phyloP scores from a whole-genome alignment of 768 basidiomycete genomes.

The Macrocybe gigantea region DNA sequence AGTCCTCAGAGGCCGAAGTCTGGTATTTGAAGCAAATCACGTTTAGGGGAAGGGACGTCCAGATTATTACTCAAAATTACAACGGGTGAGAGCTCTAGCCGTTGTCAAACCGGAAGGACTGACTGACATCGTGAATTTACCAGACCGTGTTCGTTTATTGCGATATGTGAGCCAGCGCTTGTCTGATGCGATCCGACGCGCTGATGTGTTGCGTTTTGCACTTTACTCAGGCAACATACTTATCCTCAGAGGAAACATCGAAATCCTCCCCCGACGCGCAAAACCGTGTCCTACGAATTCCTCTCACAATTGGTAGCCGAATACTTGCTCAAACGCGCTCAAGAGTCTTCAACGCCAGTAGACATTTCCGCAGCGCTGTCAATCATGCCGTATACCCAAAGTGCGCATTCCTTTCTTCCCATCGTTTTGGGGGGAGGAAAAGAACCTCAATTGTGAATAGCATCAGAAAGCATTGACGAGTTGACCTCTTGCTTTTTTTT shows the following conservation, averaged over 20 bases:
- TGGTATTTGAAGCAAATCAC: constrained; percentile 73
- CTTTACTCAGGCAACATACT: constrained; percentile 70
- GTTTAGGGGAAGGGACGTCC: constrained; percentile 41
- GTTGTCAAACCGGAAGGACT: constrained; percentile 36
- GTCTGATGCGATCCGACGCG: background rate
- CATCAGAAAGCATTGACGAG: background rate
- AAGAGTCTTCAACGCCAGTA: constrained; percentile 42
- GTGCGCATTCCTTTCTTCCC: constrained; percentile 34
- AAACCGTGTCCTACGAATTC: constrained; percentile 76
- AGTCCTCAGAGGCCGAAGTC: constrained; percentile 49
- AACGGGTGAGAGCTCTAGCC: constrained; percentile 53
- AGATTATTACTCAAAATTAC: constrained; percentile 79
- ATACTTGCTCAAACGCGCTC: constrained; percentile 46
- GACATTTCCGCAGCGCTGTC: constrained; percentile 70
- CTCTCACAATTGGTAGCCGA: constrained; percentile 82
- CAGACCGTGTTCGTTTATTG: constrained; percentile 59
- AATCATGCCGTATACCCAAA: constrained; percentile 71
- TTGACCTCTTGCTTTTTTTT: too few species aligned
- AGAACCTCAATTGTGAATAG: background rate
- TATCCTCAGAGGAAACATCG: constrained; percentile 77
- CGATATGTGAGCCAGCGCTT: constrained; percentile 56
- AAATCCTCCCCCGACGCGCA: constrained; percentile 64
- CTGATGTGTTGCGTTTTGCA: too few species aligned
- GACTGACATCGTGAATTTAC: too few species aligned
- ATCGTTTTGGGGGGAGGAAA: background rate